Evolutionary conservation across 441 rosid genomes (phyloP), one percentile per base, ranked within the genome.

Genomic region (Euphorbia schlechtendalii): DNA sequence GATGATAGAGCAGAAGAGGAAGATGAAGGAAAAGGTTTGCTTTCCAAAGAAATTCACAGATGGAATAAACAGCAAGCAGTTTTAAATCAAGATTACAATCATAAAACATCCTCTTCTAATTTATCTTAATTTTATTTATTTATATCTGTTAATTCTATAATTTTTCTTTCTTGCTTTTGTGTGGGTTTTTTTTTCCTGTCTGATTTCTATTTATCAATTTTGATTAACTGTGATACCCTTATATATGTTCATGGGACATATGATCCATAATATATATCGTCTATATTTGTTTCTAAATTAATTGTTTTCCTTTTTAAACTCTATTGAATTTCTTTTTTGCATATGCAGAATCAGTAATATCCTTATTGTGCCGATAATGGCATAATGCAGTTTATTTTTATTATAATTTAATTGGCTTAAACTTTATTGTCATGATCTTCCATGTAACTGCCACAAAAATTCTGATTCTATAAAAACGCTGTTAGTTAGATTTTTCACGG

Each of bases 51-150:
- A 69, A 72, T 82, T 14, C 74, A 75, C 63, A 70, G 71, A 67
- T 82, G 82, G 83, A 72, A 76, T 62, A 77, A 65, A 56, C 74
- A 77, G 30, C 74, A 63, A 27, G 77, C 74, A 58, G 56, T 4
- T 30, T 49, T 68, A 24, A 56, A 55, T 43, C 68, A 64, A 60
- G 78, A 69, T 0, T 24, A 54, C 61, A 66, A 20, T 17, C 60
- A 14, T 28, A 46, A 45, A 15, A 3, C 18, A 51, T 72, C 46
- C 5, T 59, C 74, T 59, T 59, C 74, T 20, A 49, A 49, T 49
- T 49, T 4, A 48, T 49, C 21, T 1, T 49, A n/a, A 45, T 41
- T 18, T n/a, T 49, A 21, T 65, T 0, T 40, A 36, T 32, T 0
- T 30, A 2, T 10, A 18, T 52, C 2, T 8, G 13, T 40, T 3